A percentile compares a stretch with the other conserved stretches of the same genome.
Evolutionary conservation across 495 filamentous ascomycete genomes (phyloP).

Genomic region (Xylaria sp.): DNA sequence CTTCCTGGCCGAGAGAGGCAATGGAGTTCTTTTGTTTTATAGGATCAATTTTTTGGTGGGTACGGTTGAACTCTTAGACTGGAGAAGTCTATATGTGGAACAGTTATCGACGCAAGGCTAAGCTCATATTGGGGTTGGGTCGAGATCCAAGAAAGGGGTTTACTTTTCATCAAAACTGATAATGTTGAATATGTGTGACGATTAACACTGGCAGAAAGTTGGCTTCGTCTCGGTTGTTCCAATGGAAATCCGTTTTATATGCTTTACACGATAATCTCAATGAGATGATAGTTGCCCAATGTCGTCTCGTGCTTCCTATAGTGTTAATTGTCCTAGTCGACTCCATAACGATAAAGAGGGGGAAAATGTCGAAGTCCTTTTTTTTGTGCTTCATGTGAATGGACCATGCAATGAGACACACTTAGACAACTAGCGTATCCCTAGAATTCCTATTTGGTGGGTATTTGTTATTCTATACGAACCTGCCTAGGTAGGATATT

Average conservation of each 20-base stretch:
- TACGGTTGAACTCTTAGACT: not conserved
- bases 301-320: not conserved
- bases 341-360: not conserved
- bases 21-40: slow-evolving; percentile 7
- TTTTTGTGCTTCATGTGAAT: not conserved
- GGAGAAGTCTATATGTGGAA: not conserved
- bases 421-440: not conserved
- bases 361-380: not conserved
- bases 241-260: not conserved
- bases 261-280: not conserved
- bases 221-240: not conserved
- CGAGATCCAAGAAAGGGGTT: not conserved
- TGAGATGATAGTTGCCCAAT: not conserved
- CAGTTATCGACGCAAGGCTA: not conserved
- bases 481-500: not conserved
- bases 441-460: not conserved
- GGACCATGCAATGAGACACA: not conserved
- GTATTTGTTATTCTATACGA: not conserved
- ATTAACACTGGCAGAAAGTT: not conserved
- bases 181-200: not conserved
- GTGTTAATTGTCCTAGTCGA: not conserved
- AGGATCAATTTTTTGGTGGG: not conserved
- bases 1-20: slow-evolving; percentile 1
- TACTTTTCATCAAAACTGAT: not conserved
- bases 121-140: not conserved